Conservation (phyloP, 2,329 filamentous ascomycete species). For the Plectosphaerella cucumerina region DNA sequence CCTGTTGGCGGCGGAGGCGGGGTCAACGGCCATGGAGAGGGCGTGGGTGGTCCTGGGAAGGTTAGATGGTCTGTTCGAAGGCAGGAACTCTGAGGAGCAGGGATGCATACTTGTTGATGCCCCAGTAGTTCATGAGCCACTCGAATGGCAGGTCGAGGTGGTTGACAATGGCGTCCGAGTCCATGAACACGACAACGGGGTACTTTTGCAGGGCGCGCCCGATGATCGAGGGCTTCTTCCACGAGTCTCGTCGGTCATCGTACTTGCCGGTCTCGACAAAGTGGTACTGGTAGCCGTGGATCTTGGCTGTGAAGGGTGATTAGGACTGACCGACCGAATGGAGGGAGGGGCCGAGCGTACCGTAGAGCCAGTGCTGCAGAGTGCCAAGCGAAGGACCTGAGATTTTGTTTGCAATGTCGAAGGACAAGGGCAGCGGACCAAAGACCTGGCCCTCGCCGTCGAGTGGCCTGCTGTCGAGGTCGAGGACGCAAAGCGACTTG, state of each 20-base stretch:
- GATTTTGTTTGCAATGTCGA: conserved; percentile 25
- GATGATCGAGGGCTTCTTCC: conserved; percentile 40
- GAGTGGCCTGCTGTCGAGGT: conserved; percentile 37
- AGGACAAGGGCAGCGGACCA: conserved; percentile 26
- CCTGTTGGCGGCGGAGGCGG: conserved; percentile 28
- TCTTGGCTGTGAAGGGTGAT: conserved; percentile 25
- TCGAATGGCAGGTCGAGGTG: conserved; percentile 39
- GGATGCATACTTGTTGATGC: conserved; percentile 29
- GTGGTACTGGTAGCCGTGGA: conserved; percentile 44
- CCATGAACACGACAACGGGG: conserved; percentile 37
- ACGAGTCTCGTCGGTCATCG: conserved; percentile 36
- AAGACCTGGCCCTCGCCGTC: conserved; percentile 30
- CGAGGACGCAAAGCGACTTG: conserved; percentile 38
- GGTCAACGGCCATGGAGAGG: conserved; percentile 36
- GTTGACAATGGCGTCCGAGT: conserved; percentile 40
- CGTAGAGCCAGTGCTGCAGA: conserved; percentile 40
- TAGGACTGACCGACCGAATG: background rate
- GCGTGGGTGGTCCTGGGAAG: conserved; percentile 30
- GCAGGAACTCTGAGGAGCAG: too few relatives aligned
- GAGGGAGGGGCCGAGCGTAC: conserved; percentile 15
- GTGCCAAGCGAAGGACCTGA: conserved; percentile 34
- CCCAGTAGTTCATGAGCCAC: conserved; percentile 44
- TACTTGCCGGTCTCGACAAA: conserved; percentile 33
- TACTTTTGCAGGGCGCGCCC: conserved; percentile 35
- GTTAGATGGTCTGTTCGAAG: too few relatives aligned